phyloP scores from a whole-genome alignment of 192 early-diverging fungal genomes.

The Dissophora ornata region DNA sequence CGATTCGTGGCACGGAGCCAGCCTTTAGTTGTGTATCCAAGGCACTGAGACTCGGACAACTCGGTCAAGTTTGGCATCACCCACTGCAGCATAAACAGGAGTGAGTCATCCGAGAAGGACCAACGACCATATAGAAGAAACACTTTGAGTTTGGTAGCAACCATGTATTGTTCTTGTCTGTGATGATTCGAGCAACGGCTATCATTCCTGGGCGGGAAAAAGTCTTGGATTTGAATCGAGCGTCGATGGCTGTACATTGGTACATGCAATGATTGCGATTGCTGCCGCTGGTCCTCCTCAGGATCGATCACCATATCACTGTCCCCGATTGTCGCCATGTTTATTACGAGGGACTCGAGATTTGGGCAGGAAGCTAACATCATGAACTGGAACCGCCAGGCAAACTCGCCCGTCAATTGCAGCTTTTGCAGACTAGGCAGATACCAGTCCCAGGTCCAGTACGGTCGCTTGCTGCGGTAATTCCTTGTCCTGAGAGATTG shows the following conservation, averaged over 20 bases:
- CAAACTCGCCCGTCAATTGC: conserved; percentile 8
- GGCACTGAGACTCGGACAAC: conserved; percentile 9
- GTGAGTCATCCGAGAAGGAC: conserved; percentile 8
- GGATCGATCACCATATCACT: background rate
- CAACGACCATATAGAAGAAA: conserved; percentile 7
- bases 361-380: conserved; percentile 24
- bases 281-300: background rate
- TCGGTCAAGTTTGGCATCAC: conserved; percentile 3
- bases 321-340: background rate
- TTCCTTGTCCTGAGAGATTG: too few species aligned
- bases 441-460: conserved; percentile 35
- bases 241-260: background rate
- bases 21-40: background rate
- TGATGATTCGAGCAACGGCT: background rate
- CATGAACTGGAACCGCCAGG: conserved; percentile 19
- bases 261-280: background rate
- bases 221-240: conserved; percentile 1
- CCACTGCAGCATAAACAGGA: background rate
- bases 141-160: background rate
- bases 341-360: conserved; percentile 4
- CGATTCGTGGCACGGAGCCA: conserved; percentile 5
- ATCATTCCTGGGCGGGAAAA: background rate
- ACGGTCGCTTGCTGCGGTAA: conserved; percentile 1
- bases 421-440: background rate
- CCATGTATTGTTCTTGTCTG: background rate